Evolutionary conservation across 2,329 filamentous ascomycete genomes (phyloP), one percentile per base, ranked within the genome.

Genomic region (Pezicula carpinea): DNA sequence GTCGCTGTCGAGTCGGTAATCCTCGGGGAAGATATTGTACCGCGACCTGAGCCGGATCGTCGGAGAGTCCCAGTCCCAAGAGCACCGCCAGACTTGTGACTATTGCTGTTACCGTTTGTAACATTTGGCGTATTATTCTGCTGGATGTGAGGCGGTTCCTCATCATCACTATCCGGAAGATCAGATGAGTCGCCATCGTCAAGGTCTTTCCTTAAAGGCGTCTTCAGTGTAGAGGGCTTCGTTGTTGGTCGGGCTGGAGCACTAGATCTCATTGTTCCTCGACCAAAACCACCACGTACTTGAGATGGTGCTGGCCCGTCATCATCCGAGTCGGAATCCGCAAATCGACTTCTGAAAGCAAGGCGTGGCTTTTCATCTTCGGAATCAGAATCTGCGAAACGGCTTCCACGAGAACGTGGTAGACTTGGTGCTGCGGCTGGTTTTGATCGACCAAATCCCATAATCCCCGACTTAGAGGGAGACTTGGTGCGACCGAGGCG

Each of bases 251-350:
- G 32, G 6, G 50, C 59, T 15, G 50, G 60, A 22, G 50, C 51
- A 36, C 35, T 50, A 3, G 47, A 33, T 10, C 57, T 53, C 47
- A 58, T 56, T 11, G 53, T 54, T 36, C 52, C 46, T 19, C 39
- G 43, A 26, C 38, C 19, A 23, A 40, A 40, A 11, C 38, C 38
- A 26, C 38, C 38, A 15, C 22, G 18, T 4, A 26, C 38, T 23
- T 22, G 18, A 5, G 38, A 15, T 5, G 48, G 47, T 29, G 51
- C 59, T 18, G 50, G 60, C 23, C 55, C 62, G 31, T 56, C 69
- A 2, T 77, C 75, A 31, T 85, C 82, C 52, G 83, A 81, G 51
- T 86, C 80, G 3, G 83, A 82, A 63, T 85, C 79, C 4, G 62
- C 72, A 50, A 85, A 80, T 1, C 82, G 72, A 53, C 77, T 80